Evolutionary conservation across 2,329 filamentous ascomycete species (phyloP), one percentile per base, ranked within the genome.

Genomic region (Trichophyton simii): DNA sequence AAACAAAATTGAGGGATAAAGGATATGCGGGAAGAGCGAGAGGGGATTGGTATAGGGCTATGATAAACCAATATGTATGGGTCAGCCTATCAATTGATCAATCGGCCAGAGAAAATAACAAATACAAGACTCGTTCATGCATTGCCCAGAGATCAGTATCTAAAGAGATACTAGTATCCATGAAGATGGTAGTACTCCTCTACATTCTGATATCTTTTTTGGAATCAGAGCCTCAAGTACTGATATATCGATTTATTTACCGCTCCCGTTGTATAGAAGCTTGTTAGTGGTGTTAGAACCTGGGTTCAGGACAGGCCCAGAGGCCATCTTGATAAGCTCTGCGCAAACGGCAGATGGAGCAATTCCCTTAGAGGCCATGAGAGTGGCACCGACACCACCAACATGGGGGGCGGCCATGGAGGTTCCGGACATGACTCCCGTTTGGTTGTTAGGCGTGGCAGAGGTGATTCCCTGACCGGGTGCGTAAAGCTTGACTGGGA

Each of bases 271-370:
- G 58, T 67, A 72, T 2, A 69, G 67, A 61, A 72, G 69, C 58
- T 65, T 60, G 55, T 67, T 68, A 7, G 69, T 68, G 61, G 69
- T 72, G 41, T 65, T 67, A 13, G 62, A 9, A 5, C 64, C 62
- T 2, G 65, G 63, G 60, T 66, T 63, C 60, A 69, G 64, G 57
- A 67, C 67, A 42, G 60, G 63, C 25, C 60, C 65, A 13, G 36
- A 65, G 41, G 82, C 83, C 31, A 87, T 78, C 63, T 74, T 70
- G 73, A 79, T 79, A 68, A 86, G 79, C 63, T 78, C 75, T 61
- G 75, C 65, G 36, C 73, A 73, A 60, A 84, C 77, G 8, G 68
- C 73, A 44, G 70, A 72, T 54, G 73, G 72, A 7, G 72, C 76
- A 63, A 84, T 71, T 55, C 72, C 67, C 73, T 84, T 79, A 59